Conservation (phyloP, 192 early-diverging fungal genomes). For the Pilobolus umbonatus region DNA sequence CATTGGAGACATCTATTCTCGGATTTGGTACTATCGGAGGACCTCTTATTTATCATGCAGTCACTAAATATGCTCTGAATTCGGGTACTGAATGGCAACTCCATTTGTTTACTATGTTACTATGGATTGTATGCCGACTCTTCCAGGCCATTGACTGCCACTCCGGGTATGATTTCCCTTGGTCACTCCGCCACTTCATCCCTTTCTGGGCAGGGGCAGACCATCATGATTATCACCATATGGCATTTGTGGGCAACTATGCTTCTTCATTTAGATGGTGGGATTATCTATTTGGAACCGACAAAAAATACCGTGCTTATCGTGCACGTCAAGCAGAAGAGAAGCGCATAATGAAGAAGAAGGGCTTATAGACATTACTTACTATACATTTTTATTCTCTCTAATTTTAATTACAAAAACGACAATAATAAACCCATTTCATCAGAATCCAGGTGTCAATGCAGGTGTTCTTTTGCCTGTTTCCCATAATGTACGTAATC, state of each 20-base stretch:
- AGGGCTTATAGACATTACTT: slow-evolving; percentile 37
- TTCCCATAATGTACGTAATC: slow-evolving; percentile 22
- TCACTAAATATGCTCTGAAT: not conserved
- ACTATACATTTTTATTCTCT: not conserved
- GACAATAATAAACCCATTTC: not conserved
- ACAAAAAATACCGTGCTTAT: slow-evolving; percentile 67
- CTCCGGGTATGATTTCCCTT: slow-evolving; percentile 94
- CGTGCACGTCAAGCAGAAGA: slow-evolving; percentile 34
- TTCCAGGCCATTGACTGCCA: slow-evolving; percentile 86
- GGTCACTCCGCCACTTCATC: slow-evolving; percentile 80
- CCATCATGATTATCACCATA: slow-evolving; percentile 95
- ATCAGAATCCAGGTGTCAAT: slow-evolving; percentile 9
- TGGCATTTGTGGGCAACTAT: slow-evolving; percentile 74
- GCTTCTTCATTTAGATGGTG: slow-evolving; percentile 85
- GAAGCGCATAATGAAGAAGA: slow-evolving; percentile 2
- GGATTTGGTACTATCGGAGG: slow-evolving; percentile 83
- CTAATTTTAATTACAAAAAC: not conserved
- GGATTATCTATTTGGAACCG: slow-evolving; percentile 86
- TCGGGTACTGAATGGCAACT: slow-evolving; percentile 51
- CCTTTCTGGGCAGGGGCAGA: slow-evolving; percentile 91
- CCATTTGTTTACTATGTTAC: slow-evolving; percentile 80
- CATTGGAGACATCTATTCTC: slow-evolving; percentile 78
- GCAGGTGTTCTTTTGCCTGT: slow-evolving; percentile 3
- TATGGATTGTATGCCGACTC: slow-evolving; percentile 79
- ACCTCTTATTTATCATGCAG: slow-evolving; percentile 49